These are phyloP conservation scores for Triticum timopheevii DNA, from an alignment of 176 grass and related monocot species.

Conservation along the genomic window DNA sequence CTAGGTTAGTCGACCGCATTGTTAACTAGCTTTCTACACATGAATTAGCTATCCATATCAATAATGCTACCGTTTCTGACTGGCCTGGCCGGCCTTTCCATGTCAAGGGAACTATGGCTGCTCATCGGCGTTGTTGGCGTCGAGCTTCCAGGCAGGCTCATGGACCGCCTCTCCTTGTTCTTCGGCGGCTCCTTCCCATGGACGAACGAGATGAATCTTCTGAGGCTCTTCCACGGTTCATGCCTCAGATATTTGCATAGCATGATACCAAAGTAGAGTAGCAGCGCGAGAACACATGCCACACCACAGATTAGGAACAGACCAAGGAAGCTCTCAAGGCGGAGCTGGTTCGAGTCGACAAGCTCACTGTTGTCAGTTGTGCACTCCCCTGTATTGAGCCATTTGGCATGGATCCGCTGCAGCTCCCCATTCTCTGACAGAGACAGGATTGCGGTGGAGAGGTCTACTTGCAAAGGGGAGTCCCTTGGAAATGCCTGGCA, in stretches of 20 bases:
- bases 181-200: constrained; percentile 44
- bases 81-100: constrained; percentile 20
- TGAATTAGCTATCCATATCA: constrained; percentile 16
- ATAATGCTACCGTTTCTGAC: not conserved
- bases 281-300: constrained; percentile 56
- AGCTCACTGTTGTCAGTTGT: constrained; percentile 38
- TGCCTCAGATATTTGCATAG: constrained; percentile 43
- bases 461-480: constrained; percentile 70
- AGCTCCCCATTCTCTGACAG: constrained; percentile 88
- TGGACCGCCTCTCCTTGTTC: constrained; percentile 12
- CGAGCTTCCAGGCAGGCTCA: constrained; percentile 15
- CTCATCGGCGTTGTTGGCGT: not conserved
- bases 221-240: constrained; percentile 12
- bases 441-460: constrained; percentile 85
- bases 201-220: constrained; percentile 58
- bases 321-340: constrained; percentile 78
- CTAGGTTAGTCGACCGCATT: not conserved
- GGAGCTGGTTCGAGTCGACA: constrained; percentile 65
- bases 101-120: not conserved
- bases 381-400: constrained; percentile 50
- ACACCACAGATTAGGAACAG: constrained; percentile 79
- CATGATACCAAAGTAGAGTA: constrained; percentile 62
- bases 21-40: too few relatives aligned
- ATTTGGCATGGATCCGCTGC: constrained; percentile 91
- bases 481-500: constrained; percentile 84